These are phyloP conservation scores for Kwoniella sp. DNA, from an alignment of 768 basidiomycete species.

Conservation along the genomic window DNA sequence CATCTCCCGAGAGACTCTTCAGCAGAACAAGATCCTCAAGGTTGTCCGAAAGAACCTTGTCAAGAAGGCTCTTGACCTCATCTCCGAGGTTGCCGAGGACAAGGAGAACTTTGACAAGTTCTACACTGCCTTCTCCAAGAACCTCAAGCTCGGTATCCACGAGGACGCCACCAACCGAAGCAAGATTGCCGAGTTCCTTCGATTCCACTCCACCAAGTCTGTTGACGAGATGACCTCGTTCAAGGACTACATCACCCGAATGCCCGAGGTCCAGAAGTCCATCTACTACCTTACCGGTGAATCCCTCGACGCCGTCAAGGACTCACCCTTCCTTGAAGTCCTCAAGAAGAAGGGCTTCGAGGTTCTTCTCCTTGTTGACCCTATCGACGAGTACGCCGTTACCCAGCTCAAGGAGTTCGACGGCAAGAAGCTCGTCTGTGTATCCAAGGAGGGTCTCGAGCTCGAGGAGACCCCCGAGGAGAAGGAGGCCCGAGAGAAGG, in stretches of 20 bases:
- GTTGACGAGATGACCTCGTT: conserved; percentile 86
- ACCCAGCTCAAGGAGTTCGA: conserved; percentile 99
- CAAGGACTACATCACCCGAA: conserved; percentile 99
- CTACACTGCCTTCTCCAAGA: conserved; percentile 97
- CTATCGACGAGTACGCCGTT: conserved; percentile 98
- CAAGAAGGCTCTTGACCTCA: conserved; percentile 93
- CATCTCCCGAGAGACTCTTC: conserved; percentile 99
- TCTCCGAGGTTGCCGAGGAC: conserved; percentile 97
- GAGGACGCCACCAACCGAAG: conserved; percentile 98
- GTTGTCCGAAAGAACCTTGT: conserved; percentile 88
- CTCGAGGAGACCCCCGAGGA: conserved; percentile 98
- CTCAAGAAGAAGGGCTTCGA: conserved; percentile 99
- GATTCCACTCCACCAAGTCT: conserved; percentile 96
- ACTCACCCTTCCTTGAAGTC: conserved; percentile 98
- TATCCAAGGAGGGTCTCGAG: conserved; percentile 98
- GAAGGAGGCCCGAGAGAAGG: conserved; percentile 86
- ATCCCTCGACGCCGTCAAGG: conserved; percentile 82
- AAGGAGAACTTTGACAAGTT: conserved; percentile 82
- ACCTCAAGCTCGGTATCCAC: conserved; percentile 99
- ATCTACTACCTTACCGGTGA: conserved; percentile 99
- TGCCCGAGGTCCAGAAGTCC: conserved; percentile 98
- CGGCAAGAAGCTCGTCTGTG: conserved; percentile 93
- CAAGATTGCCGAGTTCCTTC: conserved; percentile 98
- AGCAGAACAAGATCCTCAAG: conserved; percentile 99
- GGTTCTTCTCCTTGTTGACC: conserved; percentile 94